Evolutionary conservation across 2,329 filamentous ascomycete species (phyloP), one percentile per base, ranked within the genome.

Genomic region (Claviceps spartinae): DNA sequence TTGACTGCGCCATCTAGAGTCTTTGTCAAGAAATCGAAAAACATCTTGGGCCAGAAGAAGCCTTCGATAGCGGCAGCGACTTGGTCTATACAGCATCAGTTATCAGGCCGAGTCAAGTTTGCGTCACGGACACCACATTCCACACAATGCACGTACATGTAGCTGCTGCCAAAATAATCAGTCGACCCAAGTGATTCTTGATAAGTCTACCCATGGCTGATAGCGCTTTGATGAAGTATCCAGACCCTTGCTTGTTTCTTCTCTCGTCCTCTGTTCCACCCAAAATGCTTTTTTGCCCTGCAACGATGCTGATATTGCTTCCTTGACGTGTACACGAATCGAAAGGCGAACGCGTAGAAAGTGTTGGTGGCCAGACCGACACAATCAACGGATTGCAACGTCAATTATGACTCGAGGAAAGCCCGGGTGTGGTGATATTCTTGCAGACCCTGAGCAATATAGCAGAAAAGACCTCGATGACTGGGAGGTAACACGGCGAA

Each of bases 1-100:
- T 86, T 89, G 56, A 97, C 88, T 48, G 85, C 86, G 52, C 74
- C 77, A 65, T 98, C 88, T 60, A 98, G 82, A 61, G 88, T 89
- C 63, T 88, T 89, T 55, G 91, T 96, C 58, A 93, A 71, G 67
- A 95, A 95, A 70, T 98, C 93, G 85, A 87, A 98, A 72, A 98
- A 95, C 65, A 98, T 85, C 69, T 98, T 98, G 59, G 93, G 93
- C 89, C 90, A 98, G 79, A 98, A 91, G 77, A 93, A 95, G 63
- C 81, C 83, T 71, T 94, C 81, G 52, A 98, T 72, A 16, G 85
- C 83, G 55, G 89, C 89, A 54, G 76, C 82, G 57, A 96, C 69
- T 79, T 98, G 93, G 68, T 95, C 89, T 95, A 30, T 11, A 48
- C 20, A 38, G n/a, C 24, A 36, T 8, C 22, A 4, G n/a, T 40